Evolutionary conservation across 441 rosid species (phyloP), one percentile per base, ranked within the genome.

Genomic region (Euphorbia celastroides): DNA sequence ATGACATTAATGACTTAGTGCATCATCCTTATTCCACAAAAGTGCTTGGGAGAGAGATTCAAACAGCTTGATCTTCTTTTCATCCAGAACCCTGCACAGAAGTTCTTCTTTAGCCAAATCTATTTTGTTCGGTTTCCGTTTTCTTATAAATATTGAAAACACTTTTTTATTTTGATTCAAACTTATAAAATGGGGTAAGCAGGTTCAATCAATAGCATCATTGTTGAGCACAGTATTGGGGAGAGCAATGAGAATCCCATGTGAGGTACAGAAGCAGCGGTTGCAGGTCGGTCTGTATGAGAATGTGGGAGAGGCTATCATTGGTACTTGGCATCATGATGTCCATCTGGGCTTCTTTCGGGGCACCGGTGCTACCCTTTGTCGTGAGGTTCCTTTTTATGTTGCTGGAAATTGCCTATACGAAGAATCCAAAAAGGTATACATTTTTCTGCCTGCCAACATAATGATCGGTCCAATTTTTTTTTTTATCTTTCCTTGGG

Each of bases 241-340:
- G 66, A 94, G 97, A 27, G 96, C 91, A 42, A 88, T 88, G 63
- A 84, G 99, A 71, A 89, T 94, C 63, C 99, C 99, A 2, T 92
- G 99, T 63, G 99, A 94, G 79, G 98, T 94, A 72, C 78, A 91
- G 77, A 94, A 94, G 84, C 98, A 94, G 80, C 88, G 99, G 32
- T 82, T 87, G 72, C 98, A 94, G 74, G 99, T 98, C 50, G 96
- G 94, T 60, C 70, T 94, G 68, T 94, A 83, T 58, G 81, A 92
- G 75, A 89, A 89, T 73, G 98, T 92, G 0, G 97, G 98, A 62
- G 90, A 92, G 80, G 99, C 97, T 59, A 78, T 94, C 32, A 74
- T 86, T 62, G 97, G 90, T 62, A 94, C 99, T 12, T 94, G 98
- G 99, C 83, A 82, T 28, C 94, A 84, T 74, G 99, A 94, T 76